Evolutionary conservation across 116 monocot genomes (phyloP), one percentile per base, ranked within the genome.

Genomic region (Cymodocea nodosa): DNA sequence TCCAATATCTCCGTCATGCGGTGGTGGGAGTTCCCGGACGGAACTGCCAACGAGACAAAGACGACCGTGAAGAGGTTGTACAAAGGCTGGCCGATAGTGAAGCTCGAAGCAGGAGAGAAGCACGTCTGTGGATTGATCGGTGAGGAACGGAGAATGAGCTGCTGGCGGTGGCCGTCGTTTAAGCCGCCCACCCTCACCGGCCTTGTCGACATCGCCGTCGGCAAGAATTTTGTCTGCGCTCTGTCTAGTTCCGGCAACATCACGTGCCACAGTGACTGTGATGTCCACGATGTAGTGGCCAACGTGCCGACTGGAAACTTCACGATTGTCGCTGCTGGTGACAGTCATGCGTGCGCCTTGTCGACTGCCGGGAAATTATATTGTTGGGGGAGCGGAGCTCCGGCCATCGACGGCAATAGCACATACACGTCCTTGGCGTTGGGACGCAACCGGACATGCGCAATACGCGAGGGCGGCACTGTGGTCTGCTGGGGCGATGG

Each of bases 151-250:
- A 35, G 54, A 22, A 63, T 68, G 6, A 2, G 52, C 16, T 97
- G 97, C 78, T 97, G 97, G 91, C 74, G 91, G 23, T 97, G 97
- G 97, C 73, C 71, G 6, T 34, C 66, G 44, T 63, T 87, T 8
- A 2, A 17, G 12, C 4, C 75, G 4, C 79, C 79, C 12, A 6
- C 22, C 2, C 34, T 50, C 6, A 15, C 68, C 5, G 74, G 62
- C 35, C 60, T 85, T 40, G 13, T 77, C 2, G 71, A 74, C 16
- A 57, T 97, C 24, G 87, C 91, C 56, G 85, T 91, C 13, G 97
- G 97, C 9, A 65, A 63, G 22, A 70, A 71, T 23, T 90, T 97
- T 70, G 58, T 90, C 12, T 97, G 95, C 50, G 85, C 85, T 51
- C 5, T 52, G 19, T 6, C n/a, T n/a, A 51, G 24, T 17, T 11